Base-by-base conservation (phyloP, 495 filamentous ascomycete species). In the Xylaria curta region DNA sequence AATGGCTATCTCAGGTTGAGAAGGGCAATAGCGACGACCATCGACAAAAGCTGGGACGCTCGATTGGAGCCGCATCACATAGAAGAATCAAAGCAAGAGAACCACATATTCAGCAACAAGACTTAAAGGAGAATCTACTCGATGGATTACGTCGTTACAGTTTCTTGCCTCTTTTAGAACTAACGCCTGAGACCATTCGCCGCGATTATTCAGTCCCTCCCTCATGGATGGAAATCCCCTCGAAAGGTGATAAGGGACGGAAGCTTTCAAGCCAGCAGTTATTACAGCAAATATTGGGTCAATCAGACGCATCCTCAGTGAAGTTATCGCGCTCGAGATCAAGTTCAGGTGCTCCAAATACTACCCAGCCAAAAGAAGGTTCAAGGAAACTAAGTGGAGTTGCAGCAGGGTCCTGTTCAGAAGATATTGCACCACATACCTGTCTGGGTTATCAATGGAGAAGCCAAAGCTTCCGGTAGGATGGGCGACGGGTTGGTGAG, bases 161-260 rank as follows among this genome's bases (percentile, higher is more conserved):
- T 33, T 66, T 72, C 62, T 40, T 66, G 33, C 38, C 69, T 33
- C 47, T 72, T 8, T 49, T 46, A 15, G 69, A 72, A 28, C 40
- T 42, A 10, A 51, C 38, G 17, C 13, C 62, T 28, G 69, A 72
- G 44, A 26, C 6, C 24, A 66, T 51, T 33, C 53, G 62, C n/a
- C 19, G 8, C 4, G 38, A 47, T 21, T 0, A 24, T 31, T n/a
- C 8, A 19, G 26, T 49, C 36, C 61, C 47, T 24, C 28, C 19
- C 8, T 62, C 56, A 10, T 64, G n/a, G 21, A 56, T 33, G 15
- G 68, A 38, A 33, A 42, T 44, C 8, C 47, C 59, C 9, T 15
- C 1, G 5, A 49, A 46, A 54, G 10, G 36, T 42, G 31, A 59
- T 51, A 42, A 44, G 13, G 24, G 6, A 5, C 28, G 15, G 19